A percentile compares a stretch with the other conserved stretches of the same genome.
phyloP scores from a whole-genome alignment of 805 yeast species.

The Suhomyces kilbournensis region DNA sequence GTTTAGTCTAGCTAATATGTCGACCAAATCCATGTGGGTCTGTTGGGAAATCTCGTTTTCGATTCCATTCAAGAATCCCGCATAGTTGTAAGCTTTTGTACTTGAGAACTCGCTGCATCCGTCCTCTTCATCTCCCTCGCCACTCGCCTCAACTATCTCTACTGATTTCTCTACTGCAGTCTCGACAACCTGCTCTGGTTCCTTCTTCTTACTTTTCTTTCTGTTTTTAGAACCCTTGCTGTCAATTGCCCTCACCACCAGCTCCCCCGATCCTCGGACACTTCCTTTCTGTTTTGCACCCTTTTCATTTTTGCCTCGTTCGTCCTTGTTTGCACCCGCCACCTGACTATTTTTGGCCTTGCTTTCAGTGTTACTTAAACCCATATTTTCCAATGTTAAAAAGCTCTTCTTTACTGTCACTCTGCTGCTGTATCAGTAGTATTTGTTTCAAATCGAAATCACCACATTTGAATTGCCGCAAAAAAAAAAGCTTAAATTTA shows the following conservation, averaged over 20 bases:
- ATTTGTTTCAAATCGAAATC: not conserved
- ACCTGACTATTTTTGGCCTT: not conserved
- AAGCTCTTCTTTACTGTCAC: not conserved
- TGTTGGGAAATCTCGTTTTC: not conserved
- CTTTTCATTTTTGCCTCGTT: not conserved
- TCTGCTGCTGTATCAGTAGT: too few relatives aligned
- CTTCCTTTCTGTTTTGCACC: not conserved
- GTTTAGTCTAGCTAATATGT: not conserved
- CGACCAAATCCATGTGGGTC: not conserved
- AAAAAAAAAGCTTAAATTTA: too few relatives aligned
- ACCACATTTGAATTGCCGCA: not conserved
- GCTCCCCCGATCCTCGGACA: not conserved
- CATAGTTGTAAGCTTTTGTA: not conserved
- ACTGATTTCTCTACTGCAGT: not conserved
- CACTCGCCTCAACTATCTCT: not conserved
- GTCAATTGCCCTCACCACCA: not conserved
- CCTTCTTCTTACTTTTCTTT: not conserved
- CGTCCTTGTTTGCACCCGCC: not conserved
- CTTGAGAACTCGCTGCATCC: not conserved
- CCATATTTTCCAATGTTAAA: not conserved
- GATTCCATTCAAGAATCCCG: not conserved
- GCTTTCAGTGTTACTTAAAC: not conserved
- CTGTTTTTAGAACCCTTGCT: not conserved
- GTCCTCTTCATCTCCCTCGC: not conserved
- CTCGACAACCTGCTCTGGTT: not conserved